These are phyloP conservation scores for Dendrocalamus sinicus DNA, from an alignment of 176 grass and related monocot genomes.

Conservation along the genomic window DNA sequence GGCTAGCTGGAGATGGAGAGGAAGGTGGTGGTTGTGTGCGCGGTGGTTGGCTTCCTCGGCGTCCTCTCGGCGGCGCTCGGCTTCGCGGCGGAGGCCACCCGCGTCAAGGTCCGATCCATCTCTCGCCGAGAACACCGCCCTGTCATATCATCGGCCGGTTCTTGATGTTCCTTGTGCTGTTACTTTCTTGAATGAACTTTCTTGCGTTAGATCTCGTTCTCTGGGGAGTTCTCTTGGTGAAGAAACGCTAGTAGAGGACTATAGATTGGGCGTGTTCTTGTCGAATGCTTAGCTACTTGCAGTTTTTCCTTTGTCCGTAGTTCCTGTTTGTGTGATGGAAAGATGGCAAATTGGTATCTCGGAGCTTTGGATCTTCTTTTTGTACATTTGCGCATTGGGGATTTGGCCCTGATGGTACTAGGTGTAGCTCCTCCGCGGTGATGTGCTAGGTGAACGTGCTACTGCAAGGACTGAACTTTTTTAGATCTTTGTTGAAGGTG, in stretches of 20 bases:
- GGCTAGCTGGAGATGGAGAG: conserved; percentile 61
- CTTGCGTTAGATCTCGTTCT: conserved; percentile 37
- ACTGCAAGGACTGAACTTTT: neutral
- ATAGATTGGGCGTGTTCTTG: neutral
- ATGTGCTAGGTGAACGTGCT: neutral
- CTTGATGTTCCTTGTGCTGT: neutral
- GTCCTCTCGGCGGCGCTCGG: conserved; percentile 84
- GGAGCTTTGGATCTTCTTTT: conserved; percentile 3
- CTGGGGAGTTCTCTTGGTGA: neutral
- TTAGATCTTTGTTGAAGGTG: neutral
- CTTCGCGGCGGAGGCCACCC: conserved; percentile 89
- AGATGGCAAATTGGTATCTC: neutral
- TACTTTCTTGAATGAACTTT: neutral
- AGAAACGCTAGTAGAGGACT: neutral
- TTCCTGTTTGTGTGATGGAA: no score
- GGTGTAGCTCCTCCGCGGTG: neutral
- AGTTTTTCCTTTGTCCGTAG: neutral
- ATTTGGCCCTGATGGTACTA: neutral
- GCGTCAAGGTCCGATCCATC: conserved; percentile 65
- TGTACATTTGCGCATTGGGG: neutral
- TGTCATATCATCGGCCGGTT: neutral
- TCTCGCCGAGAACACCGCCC: neutral
- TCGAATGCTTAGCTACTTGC: neutral
- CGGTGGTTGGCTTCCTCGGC: conserved; percentile 75
- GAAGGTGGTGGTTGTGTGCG: conserved; percentile 68